Evolutionary conservation across 2,329 filamentous ascomycete species (phyloP).

Genomic region (Piedraia hortae): DNA sequence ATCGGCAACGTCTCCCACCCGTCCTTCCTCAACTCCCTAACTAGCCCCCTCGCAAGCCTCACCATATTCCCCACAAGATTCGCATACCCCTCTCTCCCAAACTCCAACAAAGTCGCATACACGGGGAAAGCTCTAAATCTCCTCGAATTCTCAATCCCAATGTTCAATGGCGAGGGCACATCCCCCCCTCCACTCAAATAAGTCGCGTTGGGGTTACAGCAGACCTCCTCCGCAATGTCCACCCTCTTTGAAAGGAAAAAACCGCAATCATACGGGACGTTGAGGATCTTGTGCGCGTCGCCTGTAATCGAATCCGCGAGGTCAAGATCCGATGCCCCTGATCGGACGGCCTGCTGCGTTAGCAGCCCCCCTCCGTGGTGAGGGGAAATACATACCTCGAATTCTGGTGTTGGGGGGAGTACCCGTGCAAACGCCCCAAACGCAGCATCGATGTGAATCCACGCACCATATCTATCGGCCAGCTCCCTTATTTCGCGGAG

Average conservation of each 20-base stretch:
- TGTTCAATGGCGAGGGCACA: constrained; percentile 60
- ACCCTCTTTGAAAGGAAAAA: constrained; percentile 55
- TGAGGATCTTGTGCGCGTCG: constrained; percentile 77
- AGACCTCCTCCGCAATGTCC: constrained; percentile 32
- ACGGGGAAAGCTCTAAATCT: constrained; percentile 76
- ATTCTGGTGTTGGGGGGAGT: constrained; percentile 29
- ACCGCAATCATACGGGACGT: constrained; percentile 81
- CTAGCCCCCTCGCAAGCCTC: constrained; percentile 37
- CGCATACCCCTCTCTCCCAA: constrained; percentile 33
- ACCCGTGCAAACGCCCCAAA: constrained; percentile 61
- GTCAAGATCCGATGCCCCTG: constrained; percentile 36
- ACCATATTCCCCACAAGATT: constrained; percentile 48
- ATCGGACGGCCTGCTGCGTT: too few relatives aligned
- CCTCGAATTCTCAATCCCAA: constrained; percentile 73
- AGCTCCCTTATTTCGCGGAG: constrained; percentile 35
- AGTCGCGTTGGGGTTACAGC: constrained; percentile 60
- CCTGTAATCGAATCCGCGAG: constrained; percentile 67
- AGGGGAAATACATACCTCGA: too few relatives aligned
- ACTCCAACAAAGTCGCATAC: background rate
- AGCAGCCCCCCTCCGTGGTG: too few relatives aligned
- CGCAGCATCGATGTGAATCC: constrained; percentile 79
- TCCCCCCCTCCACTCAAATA: constrained; percentile 31
- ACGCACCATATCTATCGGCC: constrained; percentile 46
- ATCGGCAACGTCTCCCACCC: constrained; percentile 34
- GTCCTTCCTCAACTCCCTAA: constrained; percentile 26